Evolutionary conservation across 768 basidiomycete species (phyloP).

Genomic region (Russula ochroleuca): DNA sequence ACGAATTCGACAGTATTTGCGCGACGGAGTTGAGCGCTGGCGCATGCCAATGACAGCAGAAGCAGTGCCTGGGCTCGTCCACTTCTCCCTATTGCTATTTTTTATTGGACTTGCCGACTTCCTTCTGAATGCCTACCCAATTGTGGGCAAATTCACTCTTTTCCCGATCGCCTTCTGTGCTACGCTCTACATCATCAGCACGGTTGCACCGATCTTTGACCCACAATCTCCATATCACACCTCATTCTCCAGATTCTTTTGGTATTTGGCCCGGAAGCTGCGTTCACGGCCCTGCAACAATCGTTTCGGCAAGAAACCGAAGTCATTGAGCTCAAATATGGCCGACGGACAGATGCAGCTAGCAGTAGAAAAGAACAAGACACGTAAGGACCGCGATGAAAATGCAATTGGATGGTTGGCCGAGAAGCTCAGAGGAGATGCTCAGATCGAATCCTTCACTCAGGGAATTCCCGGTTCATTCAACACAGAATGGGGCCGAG

Average conservation of each 20-base stretch:
- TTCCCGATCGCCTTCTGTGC: slow-evolving; percentile 12
- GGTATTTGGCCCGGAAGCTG: background rate
- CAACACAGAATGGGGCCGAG: slow-evolving; percentile 5
- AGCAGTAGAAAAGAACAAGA: slow-evolving; percentile 14
- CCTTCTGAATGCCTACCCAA: slow-evolving; percentile 33
- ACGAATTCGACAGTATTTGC: slow-evolving; percentile 38
- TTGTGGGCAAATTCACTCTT: slow-evolving; percentile 5
- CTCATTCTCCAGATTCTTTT: slow-evolving; percentile 12
- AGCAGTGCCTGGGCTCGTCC: slow-evolving; percentile 45
- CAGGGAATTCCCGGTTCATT: slow-evolving; percentile 17
- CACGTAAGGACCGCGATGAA: slow-evolving; percentile 14
- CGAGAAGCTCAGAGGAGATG: background rate
- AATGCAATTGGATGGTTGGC: slow-evolving; percentile 18
- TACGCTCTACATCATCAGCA: slow-evolving; percentile 15
- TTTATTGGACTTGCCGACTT: slow-evolving; percentile 47
- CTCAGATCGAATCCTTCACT: slow-evolving; percentile 17
- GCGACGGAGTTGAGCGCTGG: slow-evolving; percentile 40
- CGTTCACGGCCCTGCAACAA: background rate
- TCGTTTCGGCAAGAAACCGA: background rate
- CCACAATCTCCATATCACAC: slow-evolving; percentile 15
- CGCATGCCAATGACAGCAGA: slow-evolving; percentile 41
- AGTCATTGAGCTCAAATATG: slow-evolving; percentile 13
- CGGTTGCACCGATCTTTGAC: slow-evolving; percentile 3
- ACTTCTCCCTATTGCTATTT: slow-evolving; percentile 47
- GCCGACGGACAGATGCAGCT: slow-evolving; percentile 13